Evolutionary conservation across 164 flowering plant genomes (phyloP), one percentile per base, ranked within the genome.

Genomic region (Protea cynaroides): DNA sequence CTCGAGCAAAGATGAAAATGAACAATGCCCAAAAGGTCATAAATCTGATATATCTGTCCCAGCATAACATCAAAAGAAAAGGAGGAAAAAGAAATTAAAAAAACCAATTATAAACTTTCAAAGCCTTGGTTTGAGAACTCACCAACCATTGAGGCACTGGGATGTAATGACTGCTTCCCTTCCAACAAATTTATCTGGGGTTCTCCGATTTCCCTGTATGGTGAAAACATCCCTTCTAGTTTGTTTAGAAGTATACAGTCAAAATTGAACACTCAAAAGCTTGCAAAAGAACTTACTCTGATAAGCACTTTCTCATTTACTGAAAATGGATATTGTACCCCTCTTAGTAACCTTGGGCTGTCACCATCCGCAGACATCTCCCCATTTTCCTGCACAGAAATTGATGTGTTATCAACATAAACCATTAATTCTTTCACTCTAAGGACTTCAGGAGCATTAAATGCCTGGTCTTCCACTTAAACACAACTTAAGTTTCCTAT

Each of bases 111-210:
- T 11, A 49, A 21, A 56, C 57, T 4, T 18, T 9, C 24, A 46
- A 43, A 6, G 25, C 38, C 25, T 3, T 29, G 22, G 17, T 54
- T 14, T 34, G 25, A 34, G 12, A 72, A 82, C 90, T 84, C 59
- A 92, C 98, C 98, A 93, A 79, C 97, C 98, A 82, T 93, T 93
- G 53, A 93, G 89, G 78, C 96, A 86, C 62, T 90, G 97, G 44
- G 97, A 87, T 58, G 97, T 88, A 50, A 90, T 87, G 69, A 93
- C 74, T 29, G 98, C 98, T 84, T 90, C 98, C 69, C 85, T 87
- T 59, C 98, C 98, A 52, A 93, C 96, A 81, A 90, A 87, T 69
- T 88, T 93, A 66, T 88, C 96, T 50, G 97, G 97, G 14, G 98
- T 93, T 73, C 98, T 84, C 75, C 88, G 75, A 66, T 93, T 93